Evolutionary conservation across 108 stramenopile genomes (phyloP), one percentile per base, ranked within the genome.

Genomic region (Cyclotella baltica): DNA sequence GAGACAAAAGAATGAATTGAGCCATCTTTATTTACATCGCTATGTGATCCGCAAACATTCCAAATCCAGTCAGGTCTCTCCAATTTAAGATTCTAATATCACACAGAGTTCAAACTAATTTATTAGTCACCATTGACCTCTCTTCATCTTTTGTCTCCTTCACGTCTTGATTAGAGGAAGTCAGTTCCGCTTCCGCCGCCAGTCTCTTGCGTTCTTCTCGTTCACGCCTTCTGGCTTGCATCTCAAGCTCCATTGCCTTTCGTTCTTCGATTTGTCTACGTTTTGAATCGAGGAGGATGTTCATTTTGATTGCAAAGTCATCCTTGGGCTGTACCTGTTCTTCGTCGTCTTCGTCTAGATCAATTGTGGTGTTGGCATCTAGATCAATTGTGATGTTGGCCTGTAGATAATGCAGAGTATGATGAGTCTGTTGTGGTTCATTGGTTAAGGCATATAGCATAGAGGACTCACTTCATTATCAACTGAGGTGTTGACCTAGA

Each of bases 251-350:
- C 71, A 72, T 72, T 61, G 25, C 56, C 23, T 78, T 62, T 64
- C 77, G 33, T 29, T 78, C 68, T 64, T 70, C 47, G 28, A 63
- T 78, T 72, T 70, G 70, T n/a, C 62, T 47, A 46, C 34, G 43
- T 61, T 72, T 72, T 47, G 59, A 72, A n/a, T 57, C 58, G 38
- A 72, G 53, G 25, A 72, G 38, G 19, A 18, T 2, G 22, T 72
- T 47, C 38, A 72, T 47, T 59, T 72, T 72, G 11, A 59, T 22
- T 46, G 43, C 38, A 30, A 72, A 72, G 30, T 72, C 40, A 72
- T 72, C 55, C 4, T 46, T 40, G n/a, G 67, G 28, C 20, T 31
- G 34, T 34, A 25, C 11, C 6, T 48, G 31, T 34, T 64, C 48
- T 43, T 67, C 67, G 22, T 67, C 31, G 33, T 67, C 48, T 51